Conservation (phyloP, 768 basidiomycete species). For the Hericium rajendrae region DNA sequence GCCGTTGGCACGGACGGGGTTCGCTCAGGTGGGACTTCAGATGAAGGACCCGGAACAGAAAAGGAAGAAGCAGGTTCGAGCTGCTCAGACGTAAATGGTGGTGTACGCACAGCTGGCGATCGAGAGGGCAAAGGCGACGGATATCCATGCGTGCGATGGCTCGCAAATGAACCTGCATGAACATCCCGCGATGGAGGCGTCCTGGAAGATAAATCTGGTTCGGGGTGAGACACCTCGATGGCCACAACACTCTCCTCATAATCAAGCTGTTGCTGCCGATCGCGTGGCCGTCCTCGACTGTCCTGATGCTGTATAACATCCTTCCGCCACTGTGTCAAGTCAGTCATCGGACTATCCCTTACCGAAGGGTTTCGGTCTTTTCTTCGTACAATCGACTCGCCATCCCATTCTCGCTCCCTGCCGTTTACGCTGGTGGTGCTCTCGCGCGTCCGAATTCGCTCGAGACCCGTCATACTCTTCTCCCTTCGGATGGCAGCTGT, state of each 20-base stretch:
- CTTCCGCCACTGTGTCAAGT: slow-evolving; percentile 50
- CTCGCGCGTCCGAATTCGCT: slow-evolving; percentile 48
- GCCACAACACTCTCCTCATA: slow-evolving; percentile 24
- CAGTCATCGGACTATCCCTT: slow-evolving; percentile 35
- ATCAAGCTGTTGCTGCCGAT: slow-evolving; percentile 35
- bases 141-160: neutral
- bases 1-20: neutral
- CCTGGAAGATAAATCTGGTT: slow-evolving; percentile 15
- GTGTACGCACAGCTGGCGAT: slow-evolving; percentile 20
- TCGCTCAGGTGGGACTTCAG: slow-evolving; percentile 4
- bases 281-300: slow-evolving; percentile 51
- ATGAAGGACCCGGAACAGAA: neutral
- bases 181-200: slow-evolving; percentile 18
- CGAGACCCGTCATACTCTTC: slow-evolving; percentile 52
- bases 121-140: slow-evolving; percentile 19
- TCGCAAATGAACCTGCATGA: neutral
- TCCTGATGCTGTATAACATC: slow-evolving; percentile 36
- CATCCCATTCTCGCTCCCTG: slow-evolving; percentile 15
- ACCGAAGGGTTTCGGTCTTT: slow-evolving; percentile 30
- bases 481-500: slow-evolving; percentile 59
- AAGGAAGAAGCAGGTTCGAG: slow-evolving; percentile 1
- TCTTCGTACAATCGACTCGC: slow-evolving; percentile 11
- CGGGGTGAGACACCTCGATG: slow-evolving; percentile 22
- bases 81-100: neutral
- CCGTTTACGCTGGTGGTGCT: slow-evolving; percentile 18